Percentiles rank a stretch among this genome's conserved stretches.
phyloP scores from a whole-genome alignment of 306 rosid species.

The Albizia julibrissin region DNA sequence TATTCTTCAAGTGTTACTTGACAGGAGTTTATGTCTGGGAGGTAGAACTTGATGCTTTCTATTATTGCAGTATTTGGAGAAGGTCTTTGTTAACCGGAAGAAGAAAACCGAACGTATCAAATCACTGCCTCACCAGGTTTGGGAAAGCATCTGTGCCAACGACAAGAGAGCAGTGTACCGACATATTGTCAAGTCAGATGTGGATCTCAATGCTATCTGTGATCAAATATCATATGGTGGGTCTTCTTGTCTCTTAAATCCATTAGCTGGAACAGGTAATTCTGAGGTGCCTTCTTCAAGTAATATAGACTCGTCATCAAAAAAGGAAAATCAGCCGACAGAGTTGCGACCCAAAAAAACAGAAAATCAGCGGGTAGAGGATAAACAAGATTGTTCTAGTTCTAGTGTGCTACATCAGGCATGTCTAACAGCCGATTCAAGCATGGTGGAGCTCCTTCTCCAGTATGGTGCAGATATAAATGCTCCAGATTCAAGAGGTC shows the following conservation, averaged over 20 bases:
- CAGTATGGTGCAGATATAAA: slow-evolving; percentile 76
- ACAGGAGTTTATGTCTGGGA: slow-evolving; percentile 26
- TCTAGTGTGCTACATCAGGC: slow-evolving; percentile 73
- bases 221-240: slow-evolving; percentile 44
- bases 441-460: slow-evolving; percentile 74
- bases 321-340: slow-evolving; percentile 25
- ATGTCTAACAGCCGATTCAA: slow-evolving; percentile 57
- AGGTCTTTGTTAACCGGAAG: slow-evolving; percentile 54
- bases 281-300: slow-evolving; percentile 42
- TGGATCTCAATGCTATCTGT: slow-evolving; percentile 47
- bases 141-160: slow-evolving; percentile 58
- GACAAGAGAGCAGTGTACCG: slow-evolving; percentile 79
- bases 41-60: slow-evolving; percentile 41
- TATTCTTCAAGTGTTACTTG: slow-evolving; percentile 22
- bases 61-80: slow-evolving; percentile 66
- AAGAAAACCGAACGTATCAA: slow-evolving; percentile 34
- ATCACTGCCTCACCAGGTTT: slow-evolving; percentile 46
- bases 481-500: slow-evolving; percentile 58
- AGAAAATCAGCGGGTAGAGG: slow-evolving; percentile 13
- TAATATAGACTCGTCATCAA: slow-evolving; percentile 26
- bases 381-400: slow-evolving; percentile 47
- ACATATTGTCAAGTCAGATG: slow-evolving; percentile 52
- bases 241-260: slow-evolving; percentile 28
- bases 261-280: slow-evolving; percentile 35
- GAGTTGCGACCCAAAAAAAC: not conserved